phyloP scores from a whole-genome alignment of 192 early-diverging fungal genomes.

The Endogone sp. region DNA sequence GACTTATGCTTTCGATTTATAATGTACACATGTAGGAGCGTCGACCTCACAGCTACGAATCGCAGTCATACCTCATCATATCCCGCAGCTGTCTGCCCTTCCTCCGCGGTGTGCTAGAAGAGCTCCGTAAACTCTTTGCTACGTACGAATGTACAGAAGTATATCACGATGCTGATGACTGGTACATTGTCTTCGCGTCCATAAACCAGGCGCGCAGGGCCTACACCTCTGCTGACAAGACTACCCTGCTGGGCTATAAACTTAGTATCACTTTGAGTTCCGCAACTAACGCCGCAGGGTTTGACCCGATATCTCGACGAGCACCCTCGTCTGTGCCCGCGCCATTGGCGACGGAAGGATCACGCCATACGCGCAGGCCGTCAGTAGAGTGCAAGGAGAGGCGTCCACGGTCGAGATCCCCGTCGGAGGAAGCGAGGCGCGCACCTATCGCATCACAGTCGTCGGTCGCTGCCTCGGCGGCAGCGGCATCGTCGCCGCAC shows the following conservation, averaged over 20 bases:
- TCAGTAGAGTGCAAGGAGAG: neutral
- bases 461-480: constrained; percentile 14
- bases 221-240: constrained; percentile 31
- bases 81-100: constrained; percentile 44
- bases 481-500: constrained; percentile 22
- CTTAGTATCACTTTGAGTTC: constrained; percentile 30
- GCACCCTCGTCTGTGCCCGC: neutral
- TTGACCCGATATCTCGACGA: neutral
- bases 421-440: no score
- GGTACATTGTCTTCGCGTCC: constrained; percentile 48
- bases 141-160: constrained; percentile 38
- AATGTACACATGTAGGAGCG: neutral
- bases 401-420: neutral
- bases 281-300: neutral
- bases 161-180: constrained; percentile 49
- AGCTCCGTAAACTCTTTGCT: constrained; percentile 44
- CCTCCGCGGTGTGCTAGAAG: constrained; percentile 37
- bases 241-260: constrained; percentile 35
- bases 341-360: neutral
- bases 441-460: neutral
- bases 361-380: neutral
- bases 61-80: constrained; percentile 38
- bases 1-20: neutral
- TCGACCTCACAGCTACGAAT: constrained; percentile 4
- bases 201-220: constrained; percentile 34